Base-by-base conservation (phyloP, 1,284 basidiomycete species). In the Papiliotrema flavescens region DNA sequence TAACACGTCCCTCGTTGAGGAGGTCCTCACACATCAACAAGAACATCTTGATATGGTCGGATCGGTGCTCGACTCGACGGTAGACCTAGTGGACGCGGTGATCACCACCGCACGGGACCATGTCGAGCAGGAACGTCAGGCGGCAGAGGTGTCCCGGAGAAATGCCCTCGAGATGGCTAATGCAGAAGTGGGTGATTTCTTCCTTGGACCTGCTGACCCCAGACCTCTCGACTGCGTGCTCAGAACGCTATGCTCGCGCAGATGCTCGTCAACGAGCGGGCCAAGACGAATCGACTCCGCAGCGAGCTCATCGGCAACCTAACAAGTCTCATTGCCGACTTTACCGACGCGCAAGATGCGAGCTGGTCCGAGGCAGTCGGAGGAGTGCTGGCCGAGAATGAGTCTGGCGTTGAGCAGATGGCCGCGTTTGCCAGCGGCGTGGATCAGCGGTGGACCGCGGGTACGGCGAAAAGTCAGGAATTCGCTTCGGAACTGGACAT, bases 241-340 rank as follows among this genome's bases (percentile, higher is more conserved):
- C 90, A 93, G 69, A 94, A 94, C 65, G 79, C 79, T n/a, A 73
- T 81, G 1, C 79, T 96, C 28, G 74, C 77, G 1, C 78, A 79
- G 23, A 77, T 90, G 57, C 76, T 94, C 2, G 81, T 85, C 57
- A 76, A 81, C 4, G 89, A 94, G 73, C 83, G 82, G 67, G 68
- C 74, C 5, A 86, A 84, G 59, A 81, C 85, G 0, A 82, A 84
- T 26, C 82, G 80, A 49, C 82, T 87, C 2, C 86, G 85, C 60
- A 84, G 85, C 37, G 85, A 88, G 45, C 75, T 95, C 6, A 76
- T 90, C 40, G 81, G 85, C 45, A 84, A 85, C 36, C 80, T 95
- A 53, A 86, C 87, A 0, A 78, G 79, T 6, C 78, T 92, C 57
- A 76, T 95, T 2, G 82, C 82, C 20, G 85, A 84, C 19, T 92